Conservation (phyloP, 2,329 filamentous ascomycete genomes). For the Pleomassaria siparia region DNA sequence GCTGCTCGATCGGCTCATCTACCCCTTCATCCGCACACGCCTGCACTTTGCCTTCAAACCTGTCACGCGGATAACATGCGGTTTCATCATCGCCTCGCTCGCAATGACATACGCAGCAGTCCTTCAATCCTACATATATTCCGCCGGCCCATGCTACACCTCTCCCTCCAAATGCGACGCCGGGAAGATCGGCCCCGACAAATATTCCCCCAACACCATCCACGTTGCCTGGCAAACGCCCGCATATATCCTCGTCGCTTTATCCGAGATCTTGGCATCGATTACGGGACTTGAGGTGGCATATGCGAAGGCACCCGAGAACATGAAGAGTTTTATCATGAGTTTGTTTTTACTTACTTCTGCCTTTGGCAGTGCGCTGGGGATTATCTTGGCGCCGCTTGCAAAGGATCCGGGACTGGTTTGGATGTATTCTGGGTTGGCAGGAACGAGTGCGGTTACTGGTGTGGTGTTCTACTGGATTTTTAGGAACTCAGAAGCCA, state of each 20-base stretch:
- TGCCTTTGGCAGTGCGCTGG: constrained; percentile 61
- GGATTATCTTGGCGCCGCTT: constrained; percentile 61
- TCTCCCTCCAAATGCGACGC: constrained; percentile 43
- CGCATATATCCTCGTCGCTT: constrained; percentile 49
- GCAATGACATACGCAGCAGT: constrained; percentile 59
- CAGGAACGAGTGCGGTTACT: constrained; percentile 50
- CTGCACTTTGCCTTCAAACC: constrained; percentile 48
- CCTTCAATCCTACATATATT: constrained; percentile 60
- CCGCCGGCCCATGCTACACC: constrained; percentile 55
- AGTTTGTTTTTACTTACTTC: constrained; percentile 63
- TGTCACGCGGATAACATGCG: constrained; percentile 56
- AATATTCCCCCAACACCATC: constrained; percentile 43
- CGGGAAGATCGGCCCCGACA: constrained; percentile 30
- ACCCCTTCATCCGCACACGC: constrained; percentile 47
- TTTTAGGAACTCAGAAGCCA: constrained; percentile 39
- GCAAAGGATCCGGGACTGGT: constrained; percentile 65
- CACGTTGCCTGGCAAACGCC: constrained; percentile 50
- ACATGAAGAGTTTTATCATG: constrained; percentile 54
- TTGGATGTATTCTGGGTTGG: constrained; percentile 67
- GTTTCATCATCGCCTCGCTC: constrained; percentile 56
- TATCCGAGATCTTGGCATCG: constrained; percentile 51
- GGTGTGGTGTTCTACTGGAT: constrained; percentile 57
- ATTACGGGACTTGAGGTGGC: constrained; percentile 52
- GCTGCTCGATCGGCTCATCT: constrained; percentile 48
- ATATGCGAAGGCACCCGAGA: constrained; percentile 49